Percentiles rank a stretch among this genome's conserved stretches.
phyloP scores from a whole-genome alignment of 495 filamentous ascomycete species.

The Daldinia caldariorum region DNA sequence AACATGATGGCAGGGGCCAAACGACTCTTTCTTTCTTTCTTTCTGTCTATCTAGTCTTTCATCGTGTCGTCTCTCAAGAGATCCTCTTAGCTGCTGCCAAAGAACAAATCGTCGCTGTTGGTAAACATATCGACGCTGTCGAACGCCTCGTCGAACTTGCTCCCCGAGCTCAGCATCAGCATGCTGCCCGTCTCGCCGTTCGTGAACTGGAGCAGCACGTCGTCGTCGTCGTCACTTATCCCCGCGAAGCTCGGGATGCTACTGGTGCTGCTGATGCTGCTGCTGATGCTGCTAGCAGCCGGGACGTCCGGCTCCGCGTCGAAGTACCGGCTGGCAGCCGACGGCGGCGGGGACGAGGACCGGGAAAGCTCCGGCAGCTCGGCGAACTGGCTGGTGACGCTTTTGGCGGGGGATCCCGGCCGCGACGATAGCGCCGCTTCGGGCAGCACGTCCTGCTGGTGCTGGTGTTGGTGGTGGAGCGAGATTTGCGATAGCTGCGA shows the following conservation, averaged over 20 bases:
- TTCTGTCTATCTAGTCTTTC: no score
- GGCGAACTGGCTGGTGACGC: conserved; percentile 49
- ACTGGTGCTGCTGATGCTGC: conserved; percentile 46
- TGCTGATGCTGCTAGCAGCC: conserved; percentile 44
- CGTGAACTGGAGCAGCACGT: conserved; percentile 49
- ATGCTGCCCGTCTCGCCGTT: conserved; percentile 53
- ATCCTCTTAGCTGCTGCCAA: conserved; percentile 47
- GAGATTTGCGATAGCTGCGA: conserved; percentile 52
- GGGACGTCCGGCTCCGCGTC: conserved; percentile 48
- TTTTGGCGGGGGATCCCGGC: conserved; percentile 60
- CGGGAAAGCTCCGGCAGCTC: conserved; percentile 61
- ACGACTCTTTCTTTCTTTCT: no score
- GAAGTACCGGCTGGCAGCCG: conserved; percentile 52
- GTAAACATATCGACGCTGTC: conserved; percentile 55
- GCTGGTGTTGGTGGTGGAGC: conserved; percentile 31
- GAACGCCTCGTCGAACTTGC: conserved; percentile 59
- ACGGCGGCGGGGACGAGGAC: conserved; percentile 60
- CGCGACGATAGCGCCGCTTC: conserved; percentile 49
- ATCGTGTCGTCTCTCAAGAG: not conserved
- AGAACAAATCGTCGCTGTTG: conserved; percentile 57
- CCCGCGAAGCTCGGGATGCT: conserved; percentile 49
- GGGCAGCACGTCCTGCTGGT: not conserved
- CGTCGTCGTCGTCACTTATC: conserved; percentile 45
- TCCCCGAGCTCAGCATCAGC: conserved; percentile 50
- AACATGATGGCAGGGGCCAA: no score